Evolutionary conservation across 1,284 basidiomycete species (phyloP).

Genomic region (Salmacisia buchloeana): DNA sequence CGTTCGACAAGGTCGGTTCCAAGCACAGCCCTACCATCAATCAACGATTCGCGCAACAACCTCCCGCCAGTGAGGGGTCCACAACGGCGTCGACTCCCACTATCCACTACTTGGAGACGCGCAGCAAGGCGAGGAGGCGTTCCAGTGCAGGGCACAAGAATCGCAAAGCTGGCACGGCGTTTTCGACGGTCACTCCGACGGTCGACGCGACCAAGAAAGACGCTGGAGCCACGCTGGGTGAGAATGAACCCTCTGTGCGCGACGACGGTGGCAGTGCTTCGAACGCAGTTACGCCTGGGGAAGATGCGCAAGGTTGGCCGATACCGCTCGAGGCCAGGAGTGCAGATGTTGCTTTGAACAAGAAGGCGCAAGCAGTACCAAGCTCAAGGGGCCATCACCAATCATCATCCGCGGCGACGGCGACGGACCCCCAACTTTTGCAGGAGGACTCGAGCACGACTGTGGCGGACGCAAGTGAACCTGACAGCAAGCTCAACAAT

Average conservation of each 20-base stretch:
- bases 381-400: background rate
- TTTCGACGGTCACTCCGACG: background rate
- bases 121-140: background rate
- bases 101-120: background rate
- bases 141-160: conserved; percentile 2
- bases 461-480: background rate
- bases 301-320: conserved; percentile 27
- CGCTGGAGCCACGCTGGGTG: background rate
- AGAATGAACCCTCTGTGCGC: too few species aligned
- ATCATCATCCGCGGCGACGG: background rate
- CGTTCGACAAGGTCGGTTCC: too few species aligned
- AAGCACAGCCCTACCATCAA: too few species aligned
- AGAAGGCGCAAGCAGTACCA: too few species aligned
- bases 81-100: background rate
- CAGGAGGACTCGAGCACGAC: background rate
- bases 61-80: background rate
- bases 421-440: background rate
- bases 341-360: too few species aligned
- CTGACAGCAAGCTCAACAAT: too few species aligned
- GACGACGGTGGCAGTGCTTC: background rate
- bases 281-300: conserved; percentile 11
- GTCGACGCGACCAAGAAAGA: background rate
- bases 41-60: too few species aligned
- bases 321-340: conserved; percentile 25
- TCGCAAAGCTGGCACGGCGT: background rate